Conservation (phyloP, 1,284 basidiomycete species). For the Cystobasidium slooffiae region DNA sequence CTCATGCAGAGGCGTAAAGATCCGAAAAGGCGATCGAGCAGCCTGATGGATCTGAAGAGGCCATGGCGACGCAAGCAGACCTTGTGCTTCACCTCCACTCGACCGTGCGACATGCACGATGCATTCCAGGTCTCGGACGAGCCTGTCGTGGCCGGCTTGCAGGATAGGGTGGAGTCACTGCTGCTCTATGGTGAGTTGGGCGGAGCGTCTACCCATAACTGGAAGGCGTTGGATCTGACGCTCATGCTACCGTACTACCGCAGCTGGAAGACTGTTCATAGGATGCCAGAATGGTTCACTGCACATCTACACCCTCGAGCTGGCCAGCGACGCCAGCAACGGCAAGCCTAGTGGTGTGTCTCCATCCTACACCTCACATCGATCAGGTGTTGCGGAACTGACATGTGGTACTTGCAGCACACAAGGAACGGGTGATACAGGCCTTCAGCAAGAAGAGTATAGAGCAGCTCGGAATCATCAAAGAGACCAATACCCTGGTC, state of each 20-base stretch:
- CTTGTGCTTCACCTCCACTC: not conserved
- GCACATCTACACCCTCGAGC: slow-evolving; percentile 65
- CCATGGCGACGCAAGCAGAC: not conserved
- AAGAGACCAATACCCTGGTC: slow-evolving; percentile 78
- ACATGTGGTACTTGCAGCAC: slow-evolving; percentile 56
- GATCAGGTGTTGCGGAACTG: not conserved
- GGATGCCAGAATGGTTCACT: slow-evolving; percentile 74
- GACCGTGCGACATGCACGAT: slow-evolving; percentile 35
- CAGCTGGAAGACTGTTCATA: slow-evolving; percentile 76
- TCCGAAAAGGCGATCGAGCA: slow-evolving; percentile 10
- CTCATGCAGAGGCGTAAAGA: not conserved
- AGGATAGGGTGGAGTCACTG: slow-evolving; percentile 40
- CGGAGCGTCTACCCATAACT: not conserved
- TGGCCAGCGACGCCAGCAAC: slow-evolving; percentile 9
- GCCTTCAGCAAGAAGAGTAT: slow-evolving; percentile 70
- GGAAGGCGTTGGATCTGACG: not conserved
- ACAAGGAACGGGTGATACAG: slow-evolving; percentile 70
- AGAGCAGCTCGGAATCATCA: slow-evolving; percentile 82
- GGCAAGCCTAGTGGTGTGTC: slow-evolving; percentile 17
- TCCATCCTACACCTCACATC: not conserved
- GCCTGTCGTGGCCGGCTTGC: slow-evolving; percentile 35
- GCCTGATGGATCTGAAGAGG: not conserved
- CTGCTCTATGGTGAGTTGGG: slow-evolving; percentile 34
- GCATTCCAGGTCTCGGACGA: slow-evolving; percentile 29
- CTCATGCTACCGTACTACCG: not conserved